Evolutionary conservation across 139 green algal species (phyloP).

Genomic region (Tetradesmus obliquus): DNA sequence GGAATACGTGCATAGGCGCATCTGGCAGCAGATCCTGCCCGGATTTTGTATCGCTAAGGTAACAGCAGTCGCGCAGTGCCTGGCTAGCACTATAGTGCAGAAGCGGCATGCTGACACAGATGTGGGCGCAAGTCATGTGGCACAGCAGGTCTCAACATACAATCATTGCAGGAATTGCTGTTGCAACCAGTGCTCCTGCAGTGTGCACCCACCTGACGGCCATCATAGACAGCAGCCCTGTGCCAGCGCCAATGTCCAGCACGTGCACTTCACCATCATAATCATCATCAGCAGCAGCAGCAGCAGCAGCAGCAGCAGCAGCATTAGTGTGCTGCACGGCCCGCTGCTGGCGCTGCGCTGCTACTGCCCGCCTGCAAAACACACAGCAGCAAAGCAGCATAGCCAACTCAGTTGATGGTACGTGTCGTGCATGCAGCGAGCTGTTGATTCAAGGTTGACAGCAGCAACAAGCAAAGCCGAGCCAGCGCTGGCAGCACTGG

Average conservation of each 20-base stretch:
- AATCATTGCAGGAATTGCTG: background rate
- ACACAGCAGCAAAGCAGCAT: background rate
- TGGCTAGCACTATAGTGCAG: no score
- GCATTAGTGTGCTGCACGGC: background rate
- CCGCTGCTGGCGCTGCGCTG: background rate
- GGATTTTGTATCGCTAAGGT: no score
- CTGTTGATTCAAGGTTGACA: no score
- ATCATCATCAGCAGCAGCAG: background rate
- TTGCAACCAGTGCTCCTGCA: background rate
- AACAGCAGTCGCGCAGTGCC: no score
- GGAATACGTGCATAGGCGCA: no score
- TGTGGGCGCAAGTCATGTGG: no score
- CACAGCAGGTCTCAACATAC: no score
- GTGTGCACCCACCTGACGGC: slow-evolving; percentile 59
- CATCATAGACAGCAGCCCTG: slow-evolving; percentile 85
- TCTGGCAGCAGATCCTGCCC: no score
- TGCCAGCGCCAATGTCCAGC: slow-evolving; percentile 83
- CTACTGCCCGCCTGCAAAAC: background rate
- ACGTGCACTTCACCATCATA: slow-evolving; percentile 47
- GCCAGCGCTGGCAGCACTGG: background rate
- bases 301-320: background rate
- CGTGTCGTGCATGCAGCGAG: no score
- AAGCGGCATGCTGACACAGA: no score
- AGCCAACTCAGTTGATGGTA: background rate
- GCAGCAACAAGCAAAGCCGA: background rate